Evolutionary conservation across 768 basidiomycete genomes (phyloP), one percentile per base, ranked within the genome.

Genomic region (Boletus rubescentipes): DNA sequence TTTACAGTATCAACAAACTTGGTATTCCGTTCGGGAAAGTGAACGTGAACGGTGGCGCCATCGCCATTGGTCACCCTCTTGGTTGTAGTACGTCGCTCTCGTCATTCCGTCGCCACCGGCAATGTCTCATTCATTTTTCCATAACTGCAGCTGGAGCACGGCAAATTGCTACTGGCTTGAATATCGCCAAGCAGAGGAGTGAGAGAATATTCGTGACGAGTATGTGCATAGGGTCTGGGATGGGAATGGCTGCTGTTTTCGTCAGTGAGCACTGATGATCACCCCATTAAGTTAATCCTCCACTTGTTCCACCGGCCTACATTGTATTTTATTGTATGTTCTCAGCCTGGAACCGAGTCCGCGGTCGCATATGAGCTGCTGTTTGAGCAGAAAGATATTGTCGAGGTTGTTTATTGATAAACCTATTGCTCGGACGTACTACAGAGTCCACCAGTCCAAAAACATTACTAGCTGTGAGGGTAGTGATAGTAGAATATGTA

Each of bases 171-270:
- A 96, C 93, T 9, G 93, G 87, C 12, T 71, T 91, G 58, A 85
- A 80, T 65, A 85, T 92, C 45, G 87, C 89, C 11, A 93, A 85
- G 77, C 83, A 91, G 69, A 86, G 83, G 43, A 80, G 80, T 15
- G 78, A 78, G 21, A 87, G 86, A 67, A 74, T 96, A 58, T 93
- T 96, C 60, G 86, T 89, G 31, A 94, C 91, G 2, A 87, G 84
- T 60, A 96, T 96, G 93, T 95, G 93, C 67, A 86, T 93, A 64
- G 92, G 91, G 8, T 83, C 81, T 14, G 91, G 92, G 21, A 93
- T 93, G 89, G 90, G 91, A 35, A 92, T 93, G 89, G 91, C 91
- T 31, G 89, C 84, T 41, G 77, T 93, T 2, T 88, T 93, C 64
- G 89, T 91, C 51, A 90, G 77, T 69, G 92, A 94, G 79, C 86